Conservation (phyloP, 2,329 filamentous ascomycete genomes). For the Ophiostoma himal-ulmi region DNA sequence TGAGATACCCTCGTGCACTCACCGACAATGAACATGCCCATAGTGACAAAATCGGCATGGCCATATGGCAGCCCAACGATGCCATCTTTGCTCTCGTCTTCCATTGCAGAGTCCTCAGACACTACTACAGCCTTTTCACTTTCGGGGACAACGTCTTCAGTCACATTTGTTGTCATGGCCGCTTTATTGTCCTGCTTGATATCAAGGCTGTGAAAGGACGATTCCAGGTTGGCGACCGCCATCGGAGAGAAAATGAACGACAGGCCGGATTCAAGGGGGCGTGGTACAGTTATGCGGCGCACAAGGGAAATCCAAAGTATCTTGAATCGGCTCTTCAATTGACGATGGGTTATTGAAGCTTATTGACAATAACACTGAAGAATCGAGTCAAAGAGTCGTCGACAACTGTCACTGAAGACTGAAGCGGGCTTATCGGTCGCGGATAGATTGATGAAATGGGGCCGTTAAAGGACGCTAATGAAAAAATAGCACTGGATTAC, state of each 20-base stretch:
- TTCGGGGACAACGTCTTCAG: background rate
- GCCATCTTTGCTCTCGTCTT: background rate
- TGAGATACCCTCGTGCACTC: slow-evolving; percentile 29
- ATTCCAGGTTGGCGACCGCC: slow-evolving; percentile 11
- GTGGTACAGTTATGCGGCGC: background rate
- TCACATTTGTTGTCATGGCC: background rate
- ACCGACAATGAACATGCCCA: slow-evolving; percentile 73
- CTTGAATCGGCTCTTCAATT: background rate
- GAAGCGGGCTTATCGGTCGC: slow-evolving; percentile 17
- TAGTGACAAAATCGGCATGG: slow-evolving; percentile 57
- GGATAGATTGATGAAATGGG: slow-evolving; percentile 14
- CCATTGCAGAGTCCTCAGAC: background rate
- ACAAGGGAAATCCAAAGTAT: too few relatives aligned
- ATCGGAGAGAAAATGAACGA: background rate
- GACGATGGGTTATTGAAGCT: background rate
- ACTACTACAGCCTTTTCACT: background rate
- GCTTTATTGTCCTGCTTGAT: background rate
- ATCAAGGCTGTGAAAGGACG: slow-evolving; percentile 9
- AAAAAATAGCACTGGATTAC: slow-evolving; percentile 15
- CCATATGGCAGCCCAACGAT: slow-evolving; percentile 17
- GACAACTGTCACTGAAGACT: background rate
- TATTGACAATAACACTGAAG: background rate
- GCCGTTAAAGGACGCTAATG: slow-evolving; percentile 15
- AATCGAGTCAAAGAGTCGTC: slow-evolving; percentile 3
- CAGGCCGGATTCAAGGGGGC: background rate